Evolutionary conservation across 352 stramenopile genomes (phyloP), one percentile per base, ranked within the genome.

Genomic region (Phytophthora foliorum): DNA sequence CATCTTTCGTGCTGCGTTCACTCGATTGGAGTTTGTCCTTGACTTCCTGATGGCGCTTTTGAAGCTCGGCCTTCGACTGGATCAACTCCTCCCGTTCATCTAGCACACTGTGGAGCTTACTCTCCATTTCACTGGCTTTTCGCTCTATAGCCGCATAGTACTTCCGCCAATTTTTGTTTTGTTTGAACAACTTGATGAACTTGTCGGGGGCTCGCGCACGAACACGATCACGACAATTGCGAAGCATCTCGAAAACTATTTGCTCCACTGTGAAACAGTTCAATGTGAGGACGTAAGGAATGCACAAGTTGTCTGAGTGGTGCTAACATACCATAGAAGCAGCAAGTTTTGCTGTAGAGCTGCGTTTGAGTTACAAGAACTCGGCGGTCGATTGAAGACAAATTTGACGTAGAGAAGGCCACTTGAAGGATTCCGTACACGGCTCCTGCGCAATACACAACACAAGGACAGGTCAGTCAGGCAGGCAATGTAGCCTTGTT

Each of bases 121-220:
- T 67, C 36, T 85, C 57, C 6, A 81, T 45, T 4, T 81, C 56
- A 0, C 31, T 22, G 16, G 65, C 70, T 45, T 89, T 80, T 0
- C 69, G 67, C 45, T 93, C 85, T 5, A 93, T 72, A n/a, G 67
- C 59, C 3, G 79, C 59, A 57, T 85, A 92, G 45, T 92, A 91
- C 45, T 91, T 93, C 4, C 81, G 71, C 83, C 85, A 93, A 49
- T 86, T 88, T 52, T 85, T 86, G 51, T 75, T 90, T 81, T 93
- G 85, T 65, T 90, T 91, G 69, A 91, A 92, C 8, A 93, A 56
- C 27, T 78, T 84, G 22, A 72, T 63, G 32, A 93, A 92, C 6
- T 65, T 80, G 4, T 86, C 72, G 1, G 81, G 85, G 0, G 69
- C 53, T 11, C 81, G 77, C 14, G 76, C 75, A 8, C 74, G 74